phyloP scores from a whole-genome alignment of 2,329 filamentous ascomycete genomes.

The Colletotrichum sp. region DNA sequence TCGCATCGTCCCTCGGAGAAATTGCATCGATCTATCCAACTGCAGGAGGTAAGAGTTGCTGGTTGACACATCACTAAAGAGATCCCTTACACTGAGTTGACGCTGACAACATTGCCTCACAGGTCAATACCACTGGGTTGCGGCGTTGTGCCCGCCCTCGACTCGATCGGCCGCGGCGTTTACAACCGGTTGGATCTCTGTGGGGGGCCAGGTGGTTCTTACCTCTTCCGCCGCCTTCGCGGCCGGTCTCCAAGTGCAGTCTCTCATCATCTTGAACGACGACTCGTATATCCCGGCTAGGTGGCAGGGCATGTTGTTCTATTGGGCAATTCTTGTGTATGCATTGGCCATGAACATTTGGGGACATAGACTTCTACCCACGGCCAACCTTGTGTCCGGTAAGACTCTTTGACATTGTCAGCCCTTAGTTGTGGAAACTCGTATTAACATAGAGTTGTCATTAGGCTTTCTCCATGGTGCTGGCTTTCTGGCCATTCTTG shows the following conservation, averaged over 20 bases:
- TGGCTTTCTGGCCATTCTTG: conserved; percentile 30
- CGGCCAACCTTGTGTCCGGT: conserved; percentile 32
- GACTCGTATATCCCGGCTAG: conserved; percentile 42
- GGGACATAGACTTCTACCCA: conserved; percentile 40
- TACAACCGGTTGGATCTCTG: conserved; percentile 49
- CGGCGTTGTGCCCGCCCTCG: conserved; percentile 37
- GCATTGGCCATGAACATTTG: conserved; percentile 44
- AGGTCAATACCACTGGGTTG: conserved; percentile 53
- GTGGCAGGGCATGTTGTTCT: conserved; percentile 52
- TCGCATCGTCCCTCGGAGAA: conserved; percentile 43
- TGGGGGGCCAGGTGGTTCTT: conserved; percentile 49
- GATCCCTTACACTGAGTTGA: background rate
- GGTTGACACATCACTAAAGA: background rate
- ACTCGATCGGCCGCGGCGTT: conserved; percentile 40
- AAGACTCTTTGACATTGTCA: background rate
- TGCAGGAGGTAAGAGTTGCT: conserved; percentile 29
- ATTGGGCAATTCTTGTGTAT: conserved; percentile 47
- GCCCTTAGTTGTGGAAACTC: background rate
- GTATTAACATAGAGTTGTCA: background rate
- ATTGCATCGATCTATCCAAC: conserved; percentile 42
- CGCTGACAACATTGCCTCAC: background rate
- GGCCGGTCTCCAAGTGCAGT: conserved; percentile 47
- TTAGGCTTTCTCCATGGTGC: conserved; percentile 29
- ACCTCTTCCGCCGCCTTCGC: conserved; percentile 53
- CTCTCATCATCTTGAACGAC: conserved; percentile 46